Conservation (phyloP, 202 grass and related monocot genomes). For the Dendrocalamus latiflorus region DNA sequence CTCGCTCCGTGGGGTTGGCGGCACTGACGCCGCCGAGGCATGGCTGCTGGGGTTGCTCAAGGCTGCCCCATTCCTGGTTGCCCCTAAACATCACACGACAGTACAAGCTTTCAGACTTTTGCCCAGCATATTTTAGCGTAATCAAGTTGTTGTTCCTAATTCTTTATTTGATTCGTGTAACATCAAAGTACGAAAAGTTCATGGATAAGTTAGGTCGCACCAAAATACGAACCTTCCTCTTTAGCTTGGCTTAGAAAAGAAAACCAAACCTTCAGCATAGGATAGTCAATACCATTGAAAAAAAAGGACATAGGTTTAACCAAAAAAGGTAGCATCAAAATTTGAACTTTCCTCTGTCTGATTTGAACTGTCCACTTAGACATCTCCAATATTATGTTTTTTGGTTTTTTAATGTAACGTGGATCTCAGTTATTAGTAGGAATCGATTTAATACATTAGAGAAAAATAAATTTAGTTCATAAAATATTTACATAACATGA, state of each 20-base stretch:
- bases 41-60: conserved; percentile 53
- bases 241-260: not conserved
- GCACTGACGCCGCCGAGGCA: conserved; percentile 43
- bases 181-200: not conserved
- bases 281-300: conserved; percentile 26
- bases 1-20: conserved; percentile 59
- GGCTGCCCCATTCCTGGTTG: conserved; percentile 32
- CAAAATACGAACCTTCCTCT: not conserved
- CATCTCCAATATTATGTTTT: too few relatives aligned
- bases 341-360: not conserved
- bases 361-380: not conserved
- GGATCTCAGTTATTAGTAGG: too few relatives aligned
- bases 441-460: too few relatives aligned
- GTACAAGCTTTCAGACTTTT: not conserved
- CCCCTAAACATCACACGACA: conserved; percentile 10
- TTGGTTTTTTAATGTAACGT: too few relatives aligned
- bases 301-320: not conserved
- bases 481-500: too few relatives aligned
- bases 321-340: not conserved
- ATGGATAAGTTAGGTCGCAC: not conserved
- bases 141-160: not conserved
- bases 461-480: too few relatives aligned
- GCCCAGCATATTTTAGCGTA: not conserved
- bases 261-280: not conserved
- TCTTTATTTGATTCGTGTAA: not conserved